Evolutionary conservation across 2,329 filamentous ascomycete genomes (phyloP).

Genomic region (Colletotrichum sp.): DNA sequence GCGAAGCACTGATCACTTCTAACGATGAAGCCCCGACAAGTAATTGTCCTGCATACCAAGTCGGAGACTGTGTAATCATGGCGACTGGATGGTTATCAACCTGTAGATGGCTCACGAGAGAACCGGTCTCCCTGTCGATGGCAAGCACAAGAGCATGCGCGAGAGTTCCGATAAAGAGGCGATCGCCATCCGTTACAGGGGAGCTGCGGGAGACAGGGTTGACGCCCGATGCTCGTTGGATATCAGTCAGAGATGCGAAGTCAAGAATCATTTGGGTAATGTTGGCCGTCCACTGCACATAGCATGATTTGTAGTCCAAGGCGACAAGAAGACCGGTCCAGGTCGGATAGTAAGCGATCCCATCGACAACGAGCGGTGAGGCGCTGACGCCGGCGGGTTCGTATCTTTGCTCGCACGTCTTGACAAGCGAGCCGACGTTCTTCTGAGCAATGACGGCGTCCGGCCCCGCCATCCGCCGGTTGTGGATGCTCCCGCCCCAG

Average conservation of each 20-base stretch:
- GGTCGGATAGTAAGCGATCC: slow-evolving; percentile 33
- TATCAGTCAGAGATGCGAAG: neutral
- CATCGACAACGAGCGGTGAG: slow-evolving; percentile 15
- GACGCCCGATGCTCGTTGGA: neutral
- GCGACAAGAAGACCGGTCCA: slow-evolving; percentile 35
- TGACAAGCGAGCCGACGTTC: neutral
- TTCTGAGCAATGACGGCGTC: neutral
- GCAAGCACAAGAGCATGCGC: neutral
- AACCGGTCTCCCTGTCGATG: neutral
- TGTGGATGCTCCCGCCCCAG: neutral
- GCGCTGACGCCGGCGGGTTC: neutral
- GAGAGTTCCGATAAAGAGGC: neutral
- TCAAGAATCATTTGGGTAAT: neutral
- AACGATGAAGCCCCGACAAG: neutral
- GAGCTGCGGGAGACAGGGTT: neutral
- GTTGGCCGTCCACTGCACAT: neutral
- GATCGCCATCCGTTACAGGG: neutral
- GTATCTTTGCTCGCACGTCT: neutral
- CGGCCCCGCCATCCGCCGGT: neutral
- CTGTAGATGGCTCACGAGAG: neutral
- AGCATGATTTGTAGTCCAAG: slow-evolving; percentile 31
- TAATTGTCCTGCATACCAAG: neutral
- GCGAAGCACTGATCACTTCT: neutral
- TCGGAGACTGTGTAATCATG: neutral
- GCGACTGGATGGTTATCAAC: neutral